A percentile compares a stretch with the other conserved stretches of the same genome.
Evolutionary conservation across 768 basidiomycete genomes (phyloP).

Genomic region (Trametes gibbosa): DNA sequence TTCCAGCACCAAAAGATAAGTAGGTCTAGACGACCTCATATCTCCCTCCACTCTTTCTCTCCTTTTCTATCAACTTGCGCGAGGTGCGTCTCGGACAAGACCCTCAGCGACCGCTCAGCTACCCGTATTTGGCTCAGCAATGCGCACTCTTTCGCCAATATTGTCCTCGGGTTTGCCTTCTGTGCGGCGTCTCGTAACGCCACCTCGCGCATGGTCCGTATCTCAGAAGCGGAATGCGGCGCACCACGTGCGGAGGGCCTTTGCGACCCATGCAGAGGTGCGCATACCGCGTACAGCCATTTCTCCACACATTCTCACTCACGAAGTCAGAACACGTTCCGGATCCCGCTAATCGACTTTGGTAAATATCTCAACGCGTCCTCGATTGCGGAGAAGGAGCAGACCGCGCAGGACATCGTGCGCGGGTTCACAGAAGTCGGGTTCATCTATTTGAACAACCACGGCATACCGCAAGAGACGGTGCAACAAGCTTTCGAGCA

Average conservation of each 20-base stretch:
- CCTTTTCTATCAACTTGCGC: background rate
- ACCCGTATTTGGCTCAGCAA: background rate
- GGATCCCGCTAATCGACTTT: conserved; percentile 79
- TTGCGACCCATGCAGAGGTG: conserved; percentile 16
- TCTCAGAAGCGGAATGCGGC: background rate
- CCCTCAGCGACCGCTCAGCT: no score
- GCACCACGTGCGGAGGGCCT: background rate
- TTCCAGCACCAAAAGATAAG: no score
- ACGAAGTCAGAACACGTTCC: conserved; percentile 15
- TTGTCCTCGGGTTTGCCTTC: background rate
- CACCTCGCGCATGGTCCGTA: background rate
- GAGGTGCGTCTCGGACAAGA: background rate
- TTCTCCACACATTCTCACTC: background rate
- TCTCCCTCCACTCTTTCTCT: background rate
- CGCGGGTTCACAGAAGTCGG: conserved; percentile 78
- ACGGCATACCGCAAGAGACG: conserved; percentile 60
- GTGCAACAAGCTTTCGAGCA: conserved; percentile 63
- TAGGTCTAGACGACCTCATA: no score
- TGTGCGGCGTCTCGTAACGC: conserved; percentile 1
- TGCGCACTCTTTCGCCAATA: background rate
- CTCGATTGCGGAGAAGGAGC: conserved; percentile 53
- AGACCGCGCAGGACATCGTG: conserved; percentile 66
- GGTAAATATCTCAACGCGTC: conserved; percentile 55
- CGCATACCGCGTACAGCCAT: background rate
- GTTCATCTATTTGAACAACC: conserved; percentile 74